Percentiles rank a stretch among this genome's conserved stretches.
phyloP scores from a whole-genome alignment of 371 early-diverging fungal genomes.

The Dinochytrium kinnereticum region DNA sequence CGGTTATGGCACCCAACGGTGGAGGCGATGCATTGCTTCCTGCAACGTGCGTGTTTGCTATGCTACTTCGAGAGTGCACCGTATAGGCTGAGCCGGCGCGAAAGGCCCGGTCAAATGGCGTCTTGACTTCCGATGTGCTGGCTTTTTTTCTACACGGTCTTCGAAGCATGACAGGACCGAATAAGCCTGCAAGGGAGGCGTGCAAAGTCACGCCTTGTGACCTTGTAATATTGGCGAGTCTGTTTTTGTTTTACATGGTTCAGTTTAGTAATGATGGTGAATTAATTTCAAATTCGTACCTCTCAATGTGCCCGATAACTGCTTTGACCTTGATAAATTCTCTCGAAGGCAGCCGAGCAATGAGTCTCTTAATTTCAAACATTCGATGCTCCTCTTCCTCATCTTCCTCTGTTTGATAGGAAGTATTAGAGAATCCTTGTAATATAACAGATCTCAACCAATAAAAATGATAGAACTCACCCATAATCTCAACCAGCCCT shows the following conservation, averaged over 20 bases:
- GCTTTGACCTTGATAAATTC: slow-evolving; percentile 10
- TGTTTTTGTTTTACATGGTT: neutral
- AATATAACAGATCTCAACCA: neutral
- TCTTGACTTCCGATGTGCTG: neutral
- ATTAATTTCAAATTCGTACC: neutral
- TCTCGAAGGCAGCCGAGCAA: neutral
- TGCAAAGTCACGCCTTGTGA: neutral
- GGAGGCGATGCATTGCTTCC: neutral
- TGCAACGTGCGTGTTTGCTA: neutral
- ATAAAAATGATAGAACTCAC: neutral
- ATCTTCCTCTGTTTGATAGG: slow-evolving; percentile 2
- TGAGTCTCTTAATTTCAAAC: slow-evolving; percentile 15
- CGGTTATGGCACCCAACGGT: neutral
- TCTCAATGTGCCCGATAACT: slow-evolving; percentile 7
- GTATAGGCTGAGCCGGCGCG: slow-evolving; percentile 13
- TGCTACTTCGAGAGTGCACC: neutral
- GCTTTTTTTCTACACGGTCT: neutral
- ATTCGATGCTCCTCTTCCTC: slow-evolving; percentile 13
- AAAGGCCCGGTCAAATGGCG: slow-evolving; percentile 4
- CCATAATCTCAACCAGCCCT: slow-evolving; percentile 10
- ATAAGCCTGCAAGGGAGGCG: neutral
- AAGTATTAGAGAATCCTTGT: neutral
- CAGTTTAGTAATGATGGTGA: neutral
- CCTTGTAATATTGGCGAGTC: neutral
- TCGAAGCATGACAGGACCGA: slow-evolving; percentile 6